These are phyloP conservation scores for Saccharomycopsis sp. DNA, from an alignment of 805 yeast species.

Conservation along the genomic window DNA sequence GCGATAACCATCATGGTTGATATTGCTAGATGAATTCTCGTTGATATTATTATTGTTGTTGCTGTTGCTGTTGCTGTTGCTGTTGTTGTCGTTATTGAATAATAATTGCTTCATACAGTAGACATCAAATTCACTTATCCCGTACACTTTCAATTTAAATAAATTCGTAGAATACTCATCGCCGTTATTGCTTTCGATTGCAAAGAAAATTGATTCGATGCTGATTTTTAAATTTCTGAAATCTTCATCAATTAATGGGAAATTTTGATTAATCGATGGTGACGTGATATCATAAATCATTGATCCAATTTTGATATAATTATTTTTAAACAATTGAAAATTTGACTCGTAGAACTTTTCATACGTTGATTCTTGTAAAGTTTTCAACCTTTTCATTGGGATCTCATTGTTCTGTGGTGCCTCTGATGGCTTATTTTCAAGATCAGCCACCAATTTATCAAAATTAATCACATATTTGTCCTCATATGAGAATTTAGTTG, in stretches of 20 bases:
- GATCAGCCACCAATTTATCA: slow-evolving; percentile 11
- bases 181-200: slow-evolving; percentile 22
- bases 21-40: not conserved
- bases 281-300: slow-evolving; percentile 15
- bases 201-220: slow-evolving; percentile 14
- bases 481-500: slow-evolving; percentile 5
- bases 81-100: slow-evolving; percentile 3
- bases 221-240: slow-evolving; percentile 16
- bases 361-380: slow-evolving; percentile 12
- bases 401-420: slow-evolving; percentile 8
- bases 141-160: slow-evolving; percentile 18
- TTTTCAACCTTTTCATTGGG: slow-evolving; percentile 18
- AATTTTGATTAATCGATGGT: slow-evolving; percentile 10
- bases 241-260: slow-evolving; percentile 7
- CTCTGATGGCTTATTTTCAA: too few relatives aligned
- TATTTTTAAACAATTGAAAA: slow-evolving; percentile 12
- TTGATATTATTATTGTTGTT: not conserved
- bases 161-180: slow-evolving; percentile 18
- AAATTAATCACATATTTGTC: slow-evolving; percentile 14
- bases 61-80: not conserved
- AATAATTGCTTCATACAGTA: slow-evolving; percentile 19
- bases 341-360: slow-evolving; percentile 20
- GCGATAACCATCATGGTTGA: too few relatives aligned
- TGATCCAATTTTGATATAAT: slow-evolving; percentile 18
- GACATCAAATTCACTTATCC: slow-evolving; percentile 21